A percentile compares a stretch with the other conserved stretches of the same genome.
Conservation (phyloP, 805 yeast species). For the Candida maris region DNA sequence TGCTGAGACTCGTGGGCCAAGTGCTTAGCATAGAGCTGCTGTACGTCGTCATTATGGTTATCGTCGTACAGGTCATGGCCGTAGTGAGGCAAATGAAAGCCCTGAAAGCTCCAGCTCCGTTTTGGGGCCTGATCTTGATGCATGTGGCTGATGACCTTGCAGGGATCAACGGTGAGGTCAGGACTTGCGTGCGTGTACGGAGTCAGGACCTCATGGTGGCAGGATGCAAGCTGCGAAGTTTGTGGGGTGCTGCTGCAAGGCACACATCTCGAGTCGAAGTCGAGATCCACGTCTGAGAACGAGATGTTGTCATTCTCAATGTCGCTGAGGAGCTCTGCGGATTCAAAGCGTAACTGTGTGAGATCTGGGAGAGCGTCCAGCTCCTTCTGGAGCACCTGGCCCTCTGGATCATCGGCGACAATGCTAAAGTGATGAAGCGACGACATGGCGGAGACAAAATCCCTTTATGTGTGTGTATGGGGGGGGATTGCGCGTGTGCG, state of each 20-base stretch:
- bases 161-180: conserved; percentile 14
- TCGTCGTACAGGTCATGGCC: too few relatives aligned
- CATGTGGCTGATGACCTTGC: conserved; percentile 6
- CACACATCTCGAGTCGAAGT: conserved; percentile 9
- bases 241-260: conserved; percentile 11
- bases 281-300: conserved; percentile 14
- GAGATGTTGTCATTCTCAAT: conserved; percentile 15
- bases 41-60: neutral
- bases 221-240: conserved; percentile 11
- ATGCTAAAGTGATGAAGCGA: too few relatives aligned
- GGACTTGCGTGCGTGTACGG: neutral
- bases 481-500: too few relatives aligned
- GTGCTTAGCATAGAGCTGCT: neutral
- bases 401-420: too few relatives aligned
- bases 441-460: too few relatives aligned
- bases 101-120: neutral
- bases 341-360: conserved; percentile 12
- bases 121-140: neutral
- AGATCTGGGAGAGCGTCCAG: conserved; percentile 11
- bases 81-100: neutral
- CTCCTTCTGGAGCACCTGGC: too few relatives aligned
- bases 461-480: too few relatives aligned
- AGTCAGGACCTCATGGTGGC: conserved; percentile 5
- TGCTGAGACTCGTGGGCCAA: neutral
- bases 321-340: conserved; percentile 14